phyloP scores from a whole-genome alignment of 495 filamentous ascomycete species.

The Penicillium bovifimosum region DNA sequence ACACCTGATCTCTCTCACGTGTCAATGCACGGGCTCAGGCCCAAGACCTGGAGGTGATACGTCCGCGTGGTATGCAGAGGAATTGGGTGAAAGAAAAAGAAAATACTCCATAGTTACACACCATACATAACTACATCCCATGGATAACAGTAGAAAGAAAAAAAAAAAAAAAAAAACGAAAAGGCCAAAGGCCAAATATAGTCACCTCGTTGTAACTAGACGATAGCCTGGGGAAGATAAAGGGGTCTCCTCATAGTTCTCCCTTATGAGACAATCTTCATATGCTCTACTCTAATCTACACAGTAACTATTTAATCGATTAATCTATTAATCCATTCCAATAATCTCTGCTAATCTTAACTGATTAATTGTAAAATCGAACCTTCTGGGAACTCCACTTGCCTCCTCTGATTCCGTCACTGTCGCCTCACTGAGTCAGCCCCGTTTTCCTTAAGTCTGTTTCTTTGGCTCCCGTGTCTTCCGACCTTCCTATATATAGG shows the following conservation, averaged over 20 bases:
- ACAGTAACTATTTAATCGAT: no score
- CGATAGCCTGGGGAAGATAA: no score
- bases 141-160: no score
- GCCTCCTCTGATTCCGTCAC: constrained; percentile 25
- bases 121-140: no score
- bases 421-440: constrained; percentile 25
- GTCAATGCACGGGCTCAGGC: constrained; percentile 2
- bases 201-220: no score
- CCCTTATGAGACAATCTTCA: no score
- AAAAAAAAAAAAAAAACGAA: neutral
- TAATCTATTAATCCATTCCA: no score
- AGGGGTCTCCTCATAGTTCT: no score
- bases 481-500: constrained; percentile 17
- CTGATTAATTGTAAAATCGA: constrained; percentile 1
- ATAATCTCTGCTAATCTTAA: no score
- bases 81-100: neutral
- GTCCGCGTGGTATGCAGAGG: neutral
- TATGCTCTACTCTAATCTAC: no score
- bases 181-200: neutral
- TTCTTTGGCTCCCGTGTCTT: constrained; percentile 25
- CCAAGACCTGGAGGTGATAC: constrained; percentile 1
- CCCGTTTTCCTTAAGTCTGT: constrained; percentile 18
- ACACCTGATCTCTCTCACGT: neutral
- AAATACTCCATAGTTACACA: no score
- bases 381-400: constrained; percentile 21